Conservation (phyloP, 2,329 filamentous ascomycete species). For the Lomentospora prolificans region DNA sequence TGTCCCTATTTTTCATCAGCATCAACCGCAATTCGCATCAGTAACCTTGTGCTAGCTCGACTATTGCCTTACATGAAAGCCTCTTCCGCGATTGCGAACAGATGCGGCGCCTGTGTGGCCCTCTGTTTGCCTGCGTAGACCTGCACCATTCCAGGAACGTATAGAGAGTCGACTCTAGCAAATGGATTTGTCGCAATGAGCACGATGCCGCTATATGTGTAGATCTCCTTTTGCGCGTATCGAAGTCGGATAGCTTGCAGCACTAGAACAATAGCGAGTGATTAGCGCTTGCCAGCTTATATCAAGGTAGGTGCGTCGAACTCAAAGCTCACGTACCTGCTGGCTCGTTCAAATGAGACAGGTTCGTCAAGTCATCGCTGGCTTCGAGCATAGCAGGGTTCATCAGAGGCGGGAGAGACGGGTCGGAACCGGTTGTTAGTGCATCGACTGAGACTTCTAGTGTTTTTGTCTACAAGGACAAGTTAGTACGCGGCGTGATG, state of each 20-base stretch:
- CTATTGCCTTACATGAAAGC: constrained; percentile 71
- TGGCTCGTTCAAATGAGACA: constrained; percentile 97
- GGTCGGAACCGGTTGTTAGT: constrained; percentile 66
- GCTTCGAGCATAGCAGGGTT: constrained; percentile 97
- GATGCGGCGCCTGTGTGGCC: constrained; percentile 90
- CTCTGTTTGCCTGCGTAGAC: constrained; percentile 96
- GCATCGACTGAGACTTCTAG: constrained; percentile 69
- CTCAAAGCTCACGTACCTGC: constrained; percentile 57
- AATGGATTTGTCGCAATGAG: constrained; percentile 98
- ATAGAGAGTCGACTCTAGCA: constrained; percentile 91
- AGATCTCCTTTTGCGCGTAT: constrained; percentile 98
- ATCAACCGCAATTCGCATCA: not conserved
- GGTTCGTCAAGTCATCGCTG: constrained; percentile 92
- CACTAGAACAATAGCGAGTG: constrained; percentile 60
- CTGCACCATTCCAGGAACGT: constrained; percentile 99
- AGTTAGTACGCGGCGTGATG: not conserved
- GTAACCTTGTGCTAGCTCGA: not conserved
- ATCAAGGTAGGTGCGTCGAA: no score
- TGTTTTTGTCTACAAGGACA: constrained; percentile 55
- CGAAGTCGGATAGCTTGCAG: constrained; percentile 94
- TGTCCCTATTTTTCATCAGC: constrained; percentile 53
- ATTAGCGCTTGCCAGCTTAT: no score
- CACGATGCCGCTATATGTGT: constrained; percentile 98
- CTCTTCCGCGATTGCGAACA: constrained; percentile 98
- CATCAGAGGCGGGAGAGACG: constrained; percentile 83